Base-by-base conservation (phyloP, 495 filamentous ascomycete species). In the Trichoderma asperelloides region DNA sequence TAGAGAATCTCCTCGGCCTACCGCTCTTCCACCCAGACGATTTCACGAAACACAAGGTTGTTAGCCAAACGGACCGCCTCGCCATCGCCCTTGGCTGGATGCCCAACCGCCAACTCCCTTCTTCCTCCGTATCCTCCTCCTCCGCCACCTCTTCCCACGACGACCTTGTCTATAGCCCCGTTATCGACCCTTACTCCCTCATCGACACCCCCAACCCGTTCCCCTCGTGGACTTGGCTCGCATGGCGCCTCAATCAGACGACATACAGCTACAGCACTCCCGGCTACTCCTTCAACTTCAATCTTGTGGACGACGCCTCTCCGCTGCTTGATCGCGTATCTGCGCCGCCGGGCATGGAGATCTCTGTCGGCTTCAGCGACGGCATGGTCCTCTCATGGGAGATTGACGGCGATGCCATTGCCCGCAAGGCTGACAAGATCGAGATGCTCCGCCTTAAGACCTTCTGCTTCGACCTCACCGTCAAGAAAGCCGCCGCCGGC, bases 11-110 rank as follows among this genome's bases (percentile, higher is more conserved):
- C 0, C 64, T 65, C 40, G 69, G 65, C 5, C 40, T 68, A 30
- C 67, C 69, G 1, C 64, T 72, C 15, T 69, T 69, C 16, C 55
- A 65, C n/a, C 66, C 43, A 2, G 62, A 66, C 57, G 65, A 68
- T 16, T 64, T 64, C 62, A 21, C 62, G 33, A 64, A 21, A 13
- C 33, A 64, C 33, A 23, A 43, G n/a, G 62, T 64, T 18, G 62
- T 64, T 18, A 64, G 62, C 40, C 62, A 64, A 30, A 64, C 62
- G 33, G 62, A 64, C 33, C 62, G 62, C 33, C 33, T 64, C 9
- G 62, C 62, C 62, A 33, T 43, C 11, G 62, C 62, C 12, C 62
- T 64, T 3, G 62, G 62, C 8, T 64, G 62, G 62, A 39, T 43
- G 40, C 62, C 62, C 33, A 41, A 7, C 62, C 40, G 62, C 62